Base-by-base conservation (phyloP, 805 yeast genomes). In the Ogataea paradorogensis region DNA sequence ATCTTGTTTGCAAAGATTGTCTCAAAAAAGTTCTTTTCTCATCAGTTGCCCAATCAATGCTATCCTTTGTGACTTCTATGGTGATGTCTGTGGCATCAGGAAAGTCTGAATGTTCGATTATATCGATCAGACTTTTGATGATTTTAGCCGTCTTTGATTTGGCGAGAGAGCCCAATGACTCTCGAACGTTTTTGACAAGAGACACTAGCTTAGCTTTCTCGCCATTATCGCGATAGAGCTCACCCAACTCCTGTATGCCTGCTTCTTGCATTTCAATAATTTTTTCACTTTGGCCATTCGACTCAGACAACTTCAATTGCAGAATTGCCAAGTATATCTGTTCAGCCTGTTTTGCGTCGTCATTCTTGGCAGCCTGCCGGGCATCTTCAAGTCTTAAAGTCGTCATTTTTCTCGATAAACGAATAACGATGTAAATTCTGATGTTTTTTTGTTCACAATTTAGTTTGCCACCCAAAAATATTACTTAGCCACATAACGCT, bases 141-240 rank as follows among this genome's bases (percentile, higher is more conserved):
- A 91, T 84, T 62, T 91, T 93, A 15, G 98, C 95, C 7, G 95
- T 84, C 63, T 93, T 93, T 11, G 96, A 85, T 66, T 93, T 93
- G 33, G 98, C 96, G 56, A 86, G 79, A 24, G 76, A 75, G 4
- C 55, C 52, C 71, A 89, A 81, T n/a, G 81, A 76, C 7, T 65
- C 67, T 52, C 93, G 76, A 1, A 95, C 81, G 28, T 77, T 71
- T 9, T 78, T 70, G 27, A 93, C 78, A 54, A 93, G 76, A 27
- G 65, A 67, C 13, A 71, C 67, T 31, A 93, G 71, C 50, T 79
- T 74, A 4, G 64, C 69, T 18, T 72, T 66, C 33, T 79, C 67
- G 9, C 66, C 56, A 24, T 69, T 65, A 2, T 60, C 61, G 42
- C 78, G 76, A 62, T 85, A 90, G 23, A 89, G 59, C 43, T 73